Percentiles rank a stretch among this genome's conserved stretches.
Conservation (phyloP, 2,329 filamentous ascomycete genomes). For the Apiospora sp. region DNA sequence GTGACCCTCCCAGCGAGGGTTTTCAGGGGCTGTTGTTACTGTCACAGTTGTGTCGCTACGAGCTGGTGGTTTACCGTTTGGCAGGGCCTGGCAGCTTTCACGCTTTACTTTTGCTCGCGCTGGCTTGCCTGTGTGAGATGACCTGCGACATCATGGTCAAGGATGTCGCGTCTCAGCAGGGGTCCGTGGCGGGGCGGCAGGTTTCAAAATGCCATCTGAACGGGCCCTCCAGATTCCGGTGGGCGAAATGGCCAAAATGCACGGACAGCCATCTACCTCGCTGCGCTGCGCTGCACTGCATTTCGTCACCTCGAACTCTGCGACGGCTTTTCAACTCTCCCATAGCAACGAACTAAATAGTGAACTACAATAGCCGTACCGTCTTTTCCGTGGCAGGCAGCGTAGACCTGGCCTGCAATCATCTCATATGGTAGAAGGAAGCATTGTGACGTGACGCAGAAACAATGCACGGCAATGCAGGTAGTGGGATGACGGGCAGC, state of each 20-base stretch:
- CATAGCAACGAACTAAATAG: neutral
- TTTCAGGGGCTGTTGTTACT: conserved; percentile 13
- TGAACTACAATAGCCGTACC: neutral
- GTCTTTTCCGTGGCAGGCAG: neutral
- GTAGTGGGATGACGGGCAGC: neutral
- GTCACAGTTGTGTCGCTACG: conserved; percentile 8
- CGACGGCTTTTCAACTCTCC: neutral
- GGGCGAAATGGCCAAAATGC: conserved; percentile 8
- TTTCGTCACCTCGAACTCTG: neutral
- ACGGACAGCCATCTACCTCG: neutral
- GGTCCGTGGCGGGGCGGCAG: conserved; percentile 25
- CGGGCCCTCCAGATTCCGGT: conserved; percentile 14
- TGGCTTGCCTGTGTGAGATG: neutral
- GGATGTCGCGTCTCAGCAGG: conserved; percentile 29
- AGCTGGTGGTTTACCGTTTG: neutral
- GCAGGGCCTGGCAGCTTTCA: conserved; percentile 5
- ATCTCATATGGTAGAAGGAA: neutral
- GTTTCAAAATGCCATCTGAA: conserved; percentile 27
- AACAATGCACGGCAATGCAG: neutral
- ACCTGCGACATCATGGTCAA: conserved; percentile 27
- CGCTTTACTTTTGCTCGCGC: conserved; percentile 11
- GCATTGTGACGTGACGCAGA: conserved; percentile 1
- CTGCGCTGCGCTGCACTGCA: neutral
- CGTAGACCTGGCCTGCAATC: neutral
- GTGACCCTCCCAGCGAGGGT: neutral